Percentiles rank a stretch among this genome's conserved stretches.
These are phyloP conservation scores for Pseudocohnilembus persalinus DNA, from an alignment of 169 alveolate genomes.

Conservation along the genomic window DNA sequence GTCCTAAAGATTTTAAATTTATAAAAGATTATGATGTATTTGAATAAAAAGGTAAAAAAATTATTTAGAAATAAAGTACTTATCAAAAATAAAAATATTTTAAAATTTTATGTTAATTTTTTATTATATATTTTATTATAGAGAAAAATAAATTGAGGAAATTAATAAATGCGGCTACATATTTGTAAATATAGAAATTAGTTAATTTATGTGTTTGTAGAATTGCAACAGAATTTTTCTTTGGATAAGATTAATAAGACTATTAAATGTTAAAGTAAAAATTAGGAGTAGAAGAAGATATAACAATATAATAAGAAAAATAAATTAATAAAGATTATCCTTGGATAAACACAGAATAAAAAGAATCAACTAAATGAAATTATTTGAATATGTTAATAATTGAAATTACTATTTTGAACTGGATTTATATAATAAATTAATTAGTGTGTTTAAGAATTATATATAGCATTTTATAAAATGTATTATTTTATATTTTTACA, in stretches of 20 bases:
- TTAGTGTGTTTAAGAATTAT: too few species aligned
- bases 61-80: too few species aligned
- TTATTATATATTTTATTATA: background rate
- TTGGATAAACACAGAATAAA: too few species aligned
- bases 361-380: too few species aligned
- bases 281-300: conserved; percentile 3
- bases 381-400: too few species aligned
- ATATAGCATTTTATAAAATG: too few species aligned
- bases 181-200: conserved; percentile 15
- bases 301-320: background rate
- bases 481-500: too few species aligned
- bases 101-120: too few species aligned
- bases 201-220: conserved; percentile 22
- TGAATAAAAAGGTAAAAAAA: background rate
- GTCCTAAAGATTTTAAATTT: conserved; percentile 14
- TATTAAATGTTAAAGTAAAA: conserved; percentile 14
- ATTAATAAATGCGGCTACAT: conserved; percentile 9
- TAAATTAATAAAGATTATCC: too few species aligned
- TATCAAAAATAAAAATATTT: too few species aligned
- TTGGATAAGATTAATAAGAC: conserved; percentile 12
- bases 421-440: too few species aligned
- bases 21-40: conserved; percentile 7
- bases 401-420: too few species aligned
- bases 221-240: conserved; percentile 19
- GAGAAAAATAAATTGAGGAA: background rate